A percentile compares a stretch with the other conserved stretches of the same genome.
Evolutionary conservation across 73 alveolate species (phyloP).

Genomic region (Stentor roeselii): DNA sequence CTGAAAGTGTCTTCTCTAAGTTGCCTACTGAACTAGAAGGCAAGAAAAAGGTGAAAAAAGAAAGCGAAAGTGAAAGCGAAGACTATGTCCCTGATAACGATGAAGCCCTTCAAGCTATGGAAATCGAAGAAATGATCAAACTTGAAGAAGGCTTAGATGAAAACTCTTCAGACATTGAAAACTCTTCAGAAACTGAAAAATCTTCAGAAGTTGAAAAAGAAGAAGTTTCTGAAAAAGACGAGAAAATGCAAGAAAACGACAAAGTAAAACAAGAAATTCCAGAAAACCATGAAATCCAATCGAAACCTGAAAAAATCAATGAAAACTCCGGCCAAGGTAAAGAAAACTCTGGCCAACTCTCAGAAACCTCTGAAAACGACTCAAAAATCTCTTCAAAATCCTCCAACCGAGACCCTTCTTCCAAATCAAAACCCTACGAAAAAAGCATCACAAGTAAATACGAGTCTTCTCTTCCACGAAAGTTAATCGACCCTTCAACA

Average conservation of each 20-base stretch:
- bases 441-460: too few relatives aligned
- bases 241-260: background rate
- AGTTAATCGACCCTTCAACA: too few relatives aligned
- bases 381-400: too few relatives aligned
- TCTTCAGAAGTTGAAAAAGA: background rate
- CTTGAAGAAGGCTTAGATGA: conserved; percentile 23
- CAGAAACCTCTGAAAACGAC: background rate
- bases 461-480: background rate
- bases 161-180: background rate
- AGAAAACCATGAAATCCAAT: background rate
- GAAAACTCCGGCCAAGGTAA: background rate
- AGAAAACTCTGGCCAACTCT: background rate
- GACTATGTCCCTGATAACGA: background rate
- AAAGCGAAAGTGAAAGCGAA: conserved; percentile 4
- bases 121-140: conserved; percentile 1
- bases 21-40: conserved; percentile 3
- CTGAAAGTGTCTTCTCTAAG: background rate
- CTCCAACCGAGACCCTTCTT: too few relatives aligned
- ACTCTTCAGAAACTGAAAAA: conserved; percentile 10
- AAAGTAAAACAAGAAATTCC: background rate
- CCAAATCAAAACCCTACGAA: too few relatives aligned
- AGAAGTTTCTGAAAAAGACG: background rate
- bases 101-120: conserved; percentile 13
- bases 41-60: background rate
- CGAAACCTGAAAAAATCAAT: background rate